Conservation (phyloP, 495 filamentous ascomycete genomes). For the Tuber umbilicatum region DNA sequence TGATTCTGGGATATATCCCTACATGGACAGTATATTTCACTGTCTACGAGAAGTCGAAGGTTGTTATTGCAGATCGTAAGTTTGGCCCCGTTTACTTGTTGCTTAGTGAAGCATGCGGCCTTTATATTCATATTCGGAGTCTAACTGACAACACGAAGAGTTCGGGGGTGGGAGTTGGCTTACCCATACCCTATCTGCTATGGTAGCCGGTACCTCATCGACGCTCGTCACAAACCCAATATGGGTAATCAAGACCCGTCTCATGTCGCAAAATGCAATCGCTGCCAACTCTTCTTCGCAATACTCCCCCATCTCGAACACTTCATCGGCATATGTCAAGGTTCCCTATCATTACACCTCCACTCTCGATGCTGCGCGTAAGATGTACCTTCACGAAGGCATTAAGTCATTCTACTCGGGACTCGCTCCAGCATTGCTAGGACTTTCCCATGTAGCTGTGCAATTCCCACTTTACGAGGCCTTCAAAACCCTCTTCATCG, state of each 20-base stretch:
- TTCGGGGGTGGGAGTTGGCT: constrained; percentile 47
- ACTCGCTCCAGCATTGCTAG: constrained; percentile 82
- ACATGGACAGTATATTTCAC: constrained; percentile 98
- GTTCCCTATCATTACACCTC: constrained; percentile 83
- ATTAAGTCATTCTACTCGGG: constrained; percentile 90
- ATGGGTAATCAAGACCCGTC: constrained; percentile 97
- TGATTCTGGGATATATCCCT: constrained; percentile 88
- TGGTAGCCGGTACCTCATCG: constrained; percentile 83
- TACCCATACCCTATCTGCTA: constrained; percentile 64
- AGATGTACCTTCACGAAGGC: constrained; percentile 91
- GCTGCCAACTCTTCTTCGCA: constrained; percentile 41
- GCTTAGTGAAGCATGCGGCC: not conserved
- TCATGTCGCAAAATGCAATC: constrained; percentile 75
- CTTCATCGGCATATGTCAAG: constrained; percentile 51
- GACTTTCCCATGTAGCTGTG: constrained; percentile 90
- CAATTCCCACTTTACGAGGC: constrained; percentile 96
- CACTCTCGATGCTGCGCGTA: constrained; percentile 81
- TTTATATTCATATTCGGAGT: not conserved
- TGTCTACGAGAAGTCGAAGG: constrained; percentile 82
- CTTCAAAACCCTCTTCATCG: constrained; percentile 84
- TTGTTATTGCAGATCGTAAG: constrained; percentile 49
- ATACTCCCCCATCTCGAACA: constrained; percentile 43
- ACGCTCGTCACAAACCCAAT: constrained; percentile 98
- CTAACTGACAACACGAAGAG: constrained; percentile 11
- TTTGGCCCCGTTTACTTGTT: constrained; percentile 2